Base-by-base conservation (phyloP, 2,329 filamentous ascomycete genomes). In the Phaeomoniella chlamydospora region DNA sequence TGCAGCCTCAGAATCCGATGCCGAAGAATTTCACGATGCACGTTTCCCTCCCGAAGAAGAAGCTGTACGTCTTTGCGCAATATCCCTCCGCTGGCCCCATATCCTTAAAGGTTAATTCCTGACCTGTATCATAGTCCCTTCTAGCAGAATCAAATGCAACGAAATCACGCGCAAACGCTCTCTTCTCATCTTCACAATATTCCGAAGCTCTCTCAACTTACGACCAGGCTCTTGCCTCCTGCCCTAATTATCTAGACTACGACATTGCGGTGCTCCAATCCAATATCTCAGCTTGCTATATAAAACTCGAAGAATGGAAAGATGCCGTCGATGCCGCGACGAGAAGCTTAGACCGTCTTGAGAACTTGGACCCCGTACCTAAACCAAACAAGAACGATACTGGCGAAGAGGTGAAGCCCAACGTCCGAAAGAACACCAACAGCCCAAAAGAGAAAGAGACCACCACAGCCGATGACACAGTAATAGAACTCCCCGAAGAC, bases 261-360 rank as follows among this genome's bases (percentile, higher is more conserved):
- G 85, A 94, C 47, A 68, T 88, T 42, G 85, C 87, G 16, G 83
- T 96, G 6, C 67, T 96, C 4, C 75, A 79, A 40, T 86, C 81
- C 53, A 96, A 96, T 61, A 79, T 94, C 45, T 73, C 88, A 2
- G 88, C 87, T 6, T 94, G 86, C 52, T 75, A 94, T 48, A 56
- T 96, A 37, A 92, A 92, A 54, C 65, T 92, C 3, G 68, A 77
- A 41, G 78, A 88, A 41, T 94, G 86, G 83, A 85, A 87, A 45
- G 76, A 83, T 18, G 83, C 85, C 6, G 70, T 86, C 31, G 77
- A 78, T 34, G 69, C 73, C 6, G 86, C 87, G 1, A 81, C 76
- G 0, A 66, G 72, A 9, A 78, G 84, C 2, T 53, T 96, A 1
- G 78, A 87, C 9, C 68, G 71, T 1, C 60, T 96, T n/a, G 74